These are phyloP conservation scores for Aspergillus hancockii DNA, from an alignment of 495 filamentous ascomycete species.

Conservation along the genomic window DNA sequence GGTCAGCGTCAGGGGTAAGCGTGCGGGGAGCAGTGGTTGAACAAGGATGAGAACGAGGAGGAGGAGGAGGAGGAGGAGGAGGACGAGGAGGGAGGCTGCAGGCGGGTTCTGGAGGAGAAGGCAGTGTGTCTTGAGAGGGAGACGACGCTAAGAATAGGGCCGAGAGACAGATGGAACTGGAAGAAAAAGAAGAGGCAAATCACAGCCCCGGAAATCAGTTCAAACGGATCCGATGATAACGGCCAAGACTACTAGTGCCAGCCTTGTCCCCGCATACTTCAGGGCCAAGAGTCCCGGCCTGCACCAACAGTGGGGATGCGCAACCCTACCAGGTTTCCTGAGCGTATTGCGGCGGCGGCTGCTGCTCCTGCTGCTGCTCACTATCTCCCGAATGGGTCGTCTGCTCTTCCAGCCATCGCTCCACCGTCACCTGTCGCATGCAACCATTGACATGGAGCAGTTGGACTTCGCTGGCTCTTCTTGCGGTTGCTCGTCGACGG, in stretches of 20 bases:
- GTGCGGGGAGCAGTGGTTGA: background rate
- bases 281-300: constrained; percentile 24
- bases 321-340: constrained; percentile 37
- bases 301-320: constrained; percentile 8
- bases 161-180: constrained; percentile 24
- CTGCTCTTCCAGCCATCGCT: constrained; percentile 35
- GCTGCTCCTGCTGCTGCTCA: constrained; percentile 3
- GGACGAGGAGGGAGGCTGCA: too few species aligned
- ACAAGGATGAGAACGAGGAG: background rate
- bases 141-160: constrained; percentile 5
- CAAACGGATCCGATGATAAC: background rate
- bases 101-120: constrained; percentile 4
- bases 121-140: constrained; percentile 8
- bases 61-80: background rate
- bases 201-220: background rate
- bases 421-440: constrained; percentile 24
- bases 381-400: constrained; percentile 15
- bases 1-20: background rate
- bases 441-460: constrained; percentile 17
- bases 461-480: constrained; percentile 18
- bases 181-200: background rate
- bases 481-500: constrained; percentile 23
- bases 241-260: constrained; percentile 22
- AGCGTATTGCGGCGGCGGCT: constrained; percentile 14
- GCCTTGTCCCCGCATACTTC: constrained; percentile 34